A percentile compares a stretch with the other conserved stretches of the same genome.
Conservation (phyloP, 352 stramenopile species). For the Pythium dissotocum region DNA sequence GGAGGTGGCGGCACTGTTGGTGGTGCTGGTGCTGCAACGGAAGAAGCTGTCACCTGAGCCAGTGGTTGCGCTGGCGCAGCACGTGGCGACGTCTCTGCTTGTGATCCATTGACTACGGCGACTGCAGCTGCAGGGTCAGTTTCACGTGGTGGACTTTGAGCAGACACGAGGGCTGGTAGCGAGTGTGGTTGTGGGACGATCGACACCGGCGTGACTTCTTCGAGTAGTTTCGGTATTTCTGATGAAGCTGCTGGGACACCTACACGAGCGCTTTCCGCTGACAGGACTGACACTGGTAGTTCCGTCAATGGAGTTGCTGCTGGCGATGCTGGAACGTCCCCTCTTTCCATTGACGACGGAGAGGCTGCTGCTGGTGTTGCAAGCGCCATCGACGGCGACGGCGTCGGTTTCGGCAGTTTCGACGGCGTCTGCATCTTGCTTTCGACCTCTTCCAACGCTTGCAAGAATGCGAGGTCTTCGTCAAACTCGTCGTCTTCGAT, state of each 20-base stretch:
- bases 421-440: conserved; percentile 33
- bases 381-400: background rate
- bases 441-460: conserved; percentile 70
- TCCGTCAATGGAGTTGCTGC: background rate
- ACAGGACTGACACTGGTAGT: too few relatives aligned
- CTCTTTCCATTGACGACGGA: too few relatives aligned
- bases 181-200: too few relatives aligned
- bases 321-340: background rate
- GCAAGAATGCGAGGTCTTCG: conserved; percentile 65
- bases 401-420: background rate
- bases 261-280: too few relatives aligned
- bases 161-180: too few relatives aligned
- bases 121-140: too few relatives aligned
- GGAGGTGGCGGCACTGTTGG: background rate
- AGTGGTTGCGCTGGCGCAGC: background rate
- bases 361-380: too few relatives aligned
- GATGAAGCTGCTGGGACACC: too few relatives aligned
- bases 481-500: conserved; percentile 59
- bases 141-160: background rate
- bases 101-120: too few relatives aligned
- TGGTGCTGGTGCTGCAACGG: background rate
- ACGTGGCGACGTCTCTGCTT: too few relatives aligned
- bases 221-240: too few relatives aligned
- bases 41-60: background rate
- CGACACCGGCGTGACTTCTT: too few relatives aligned